Conservation (phyloP, 169 alveolate species). For the Sarcocystis neurona region DNA sequence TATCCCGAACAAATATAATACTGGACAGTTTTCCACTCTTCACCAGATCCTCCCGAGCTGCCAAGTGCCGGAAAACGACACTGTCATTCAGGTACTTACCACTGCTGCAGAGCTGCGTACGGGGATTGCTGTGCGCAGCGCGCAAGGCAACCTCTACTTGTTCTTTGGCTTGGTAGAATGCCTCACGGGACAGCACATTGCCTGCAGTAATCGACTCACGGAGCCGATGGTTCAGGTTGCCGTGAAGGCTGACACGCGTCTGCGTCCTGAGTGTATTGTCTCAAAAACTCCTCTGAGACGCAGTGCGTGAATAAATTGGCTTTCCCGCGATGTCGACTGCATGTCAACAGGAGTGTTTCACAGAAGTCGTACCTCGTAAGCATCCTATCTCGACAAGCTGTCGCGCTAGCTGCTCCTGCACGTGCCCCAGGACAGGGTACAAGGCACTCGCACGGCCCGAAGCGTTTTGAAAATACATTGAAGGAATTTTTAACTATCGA, state of each 20-base stretch:
- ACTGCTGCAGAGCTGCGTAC: slow-evolving; percentile 72
- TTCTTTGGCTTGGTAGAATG: slow-evolving; percentile 59
- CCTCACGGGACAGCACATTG: slow-evolving; percentile 31
- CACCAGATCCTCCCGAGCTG: slow-evolving; percentile 85
- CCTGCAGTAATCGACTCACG: slow-evolving; percentile 71
- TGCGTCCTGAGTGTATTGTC: too few relatives aligned
- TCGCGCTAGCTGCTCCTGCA: slow-evolving; percentile 80
- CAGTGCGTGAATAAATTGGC: too few relatives aligned
- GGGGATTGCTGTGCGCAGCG: slow-evolving; percentile 68
- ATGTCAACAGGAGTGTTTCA: too few relatives aligned
- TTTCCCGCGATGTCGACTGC: too few relatives aligned
- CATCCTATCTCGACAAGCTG: slow-evolving; percentile 82
- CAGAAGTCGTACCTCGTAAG: slow-evolving; percentile 46
- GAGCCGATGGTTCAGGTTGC: too few relatives aligned
- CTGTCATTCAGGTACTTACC: slow-evolving; percentile 73
- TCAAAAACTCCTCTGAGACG: too few relatives aligned
- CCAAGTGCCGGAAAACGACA: slow-evolving; percentile 80
- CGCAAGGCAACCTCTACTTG: slow-evolving; percentile 1
- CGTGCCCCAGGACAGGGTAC: too few relatives aligned
- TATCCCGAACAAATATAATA: slow-evolving; percentile 87
- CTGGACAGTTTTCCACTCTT: slow-evolving; percentile 88
- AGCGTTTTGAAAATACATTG: too few relatives aligned
- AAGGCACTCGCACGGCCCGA: too few relatives aligned
- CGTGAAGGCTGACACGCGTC: too few relatives aligned
- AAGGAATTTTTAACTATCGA: too few relatives aligned